These are phyloP conservation scores for Candida stauntonica DNA, from an alignment of 805 yeast genomes.

Conservation along the genomic window DNA sequence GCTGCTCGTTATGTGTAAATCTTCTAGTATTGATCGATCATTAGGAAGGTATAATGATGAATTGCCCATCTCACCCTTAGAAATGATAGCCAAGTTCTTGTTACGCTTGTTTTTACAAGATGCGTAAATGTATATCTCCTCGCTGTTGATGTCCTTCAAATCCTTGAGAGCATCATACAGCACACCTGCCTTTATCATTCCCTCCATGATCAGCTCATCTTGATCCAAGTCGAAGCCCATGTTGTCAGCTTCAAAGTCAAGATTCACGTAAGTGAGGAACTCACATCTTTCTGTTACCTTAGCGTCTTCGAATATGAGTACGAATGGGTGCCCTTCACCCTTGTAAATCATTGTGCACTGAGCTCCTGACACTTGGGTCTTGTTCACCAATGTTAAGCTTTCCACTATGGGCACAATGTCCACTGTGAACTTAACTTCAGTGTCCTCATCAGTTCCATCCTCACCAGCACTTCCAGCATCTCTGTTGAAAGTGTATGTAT, in stretches of 20 bases:
- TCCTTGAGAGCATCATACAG: constrained; percentile 52
- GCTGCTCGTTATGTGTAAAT: constrained; percentile 38
- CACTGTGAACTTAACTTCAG: constrained; percentile 33
- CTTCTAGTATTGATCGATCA: constrained; percentile 58
- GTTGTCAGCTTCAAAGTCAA: constrained; percentile 29
- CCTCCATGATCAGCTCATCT: constrained; percentile 40
- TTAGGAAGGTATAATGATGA: constrained; percentile 65
- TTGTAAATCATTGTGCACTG: constrained; percentile 49
- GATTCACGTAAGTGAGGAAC: constrained; percentile 39
- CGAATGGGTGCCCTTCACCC: constrained; percentile 50
- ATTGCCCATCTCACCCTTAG: constrained; percentile 70
- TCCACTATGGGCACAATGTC: constrained; percentile 46
- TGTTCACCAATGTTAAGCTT: constrained; percentile 42
- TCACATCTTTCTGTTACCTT: constrained; percentile 54
- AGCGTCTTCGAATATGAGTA: constrained; percentile 50
- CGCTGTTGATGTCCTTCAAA: constrained; percentile 49
- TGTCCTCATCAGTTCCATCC: constrained; percentile 17
- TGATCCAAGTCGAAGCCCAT: constrained; percentile 40
- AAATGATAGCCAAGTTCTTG: constrained; percentile 43
- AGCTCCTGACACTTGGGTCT: constrained; percentile 28
- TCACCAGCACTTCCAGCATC: constrained; percentile 4
- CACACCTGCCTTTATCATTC: constrained; percentile 48
- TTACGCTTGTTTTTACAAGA: constrained; percentile 26
- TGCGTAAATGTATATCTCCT: constrained; percentile 45
- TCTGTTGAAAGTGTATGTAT: constrained; percentile 22